A percentile compares a stretch with the other conserved stretches of the same genome.
These are phyloP conservation scores for Rhodocollybia butyracea DNA, from an alignment of 768 basidiomycete species.

Conservation along the genomic window DNA sequence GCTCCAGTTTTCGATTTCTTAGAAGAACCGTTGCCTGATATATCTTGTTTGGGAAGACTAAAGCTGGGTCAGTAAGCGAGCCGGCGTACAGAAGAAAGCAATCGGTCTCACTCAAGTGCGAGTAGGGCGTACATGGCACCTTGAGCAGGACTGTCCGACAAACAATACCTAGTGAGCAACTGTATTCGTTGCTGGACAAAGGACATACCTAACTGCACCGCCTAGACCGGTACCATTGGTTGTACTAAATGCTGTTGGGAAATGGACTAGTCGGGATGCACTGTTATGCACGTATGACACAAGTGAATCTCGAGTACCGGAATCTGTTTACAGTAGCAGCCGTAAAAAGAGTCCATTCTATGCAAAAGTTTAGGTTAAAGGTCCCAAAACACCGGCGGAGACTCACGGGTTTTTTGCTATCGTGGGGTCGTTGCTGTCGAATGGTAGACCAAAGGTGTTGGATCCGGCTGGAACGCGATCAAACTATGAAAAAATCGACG, in stretches of 20 bases:
- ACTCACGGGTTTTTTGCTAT: slow-evolving; percentile 7
- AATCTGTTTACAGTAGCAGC: slow-evolving; percentile 1
- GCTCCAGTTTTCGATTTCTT: background rate
- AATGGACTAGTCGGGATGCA: background rate
- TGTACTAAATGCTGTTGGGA: slow-evolving; percentile 5
- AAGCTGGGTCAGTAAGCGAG: background rate
- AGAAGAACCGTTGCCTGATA: background rate
- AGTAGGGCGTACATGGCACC: slow-evolving; percentile 8
- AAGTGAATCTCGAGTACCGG: background rate
- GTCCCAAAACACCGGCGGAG: background rate
- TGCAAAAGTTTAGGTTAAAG: background rate
- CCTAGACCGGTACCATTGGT: background rate
- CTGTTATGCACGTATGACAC: slow-evolving; percentile 4
- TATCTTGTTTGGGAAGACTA: background rate
- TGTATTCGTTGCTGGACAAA: background rate
- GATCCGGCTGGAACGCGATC: background rate
- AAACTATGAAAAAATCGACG: background rate
- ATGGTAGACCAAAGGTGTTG: slow-evolving; percentile 7
- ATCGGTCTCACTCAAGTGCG: slow-evolving; percentile 17
- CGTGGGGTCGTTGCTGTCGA: background rate
- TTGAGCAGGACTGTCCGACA: slow-evolving; percentile 2
- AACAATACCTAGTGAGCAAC: background rate
- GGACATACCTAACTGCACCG: background rate
- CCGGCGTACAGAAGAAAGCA: background rate
- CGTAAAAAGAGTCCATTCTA: slow-evolving; percentile 8